phyloP scores from a whole-genome alignment of 2,329 filamentous ascomycete genomes.

The Cladosporium sp. region DNA sequence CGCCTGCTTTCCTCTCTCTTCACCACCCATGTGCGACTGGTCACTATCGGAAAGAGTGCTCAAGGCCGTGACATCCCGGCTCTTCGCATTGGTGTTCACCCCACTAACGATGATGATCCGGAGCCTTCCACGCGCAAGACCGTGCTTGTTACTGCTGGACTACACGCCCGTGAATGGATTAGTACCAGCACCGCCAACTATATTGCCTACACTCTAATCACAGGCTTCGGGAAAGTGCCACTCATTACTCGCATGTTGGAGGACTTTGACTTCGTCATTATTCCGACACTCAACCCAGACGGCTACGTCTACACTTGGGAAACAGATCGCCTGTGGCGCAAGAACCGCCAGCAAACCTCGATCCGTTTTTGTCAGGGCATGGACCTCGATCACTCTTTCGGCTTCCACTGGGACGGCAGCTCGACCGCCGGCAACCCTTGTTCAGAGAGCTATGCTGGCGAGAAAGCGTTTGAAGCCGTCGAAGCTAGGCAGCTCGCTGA shows the following conservation, averaged over 20 bases:
- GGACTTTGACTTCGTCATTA: constrained; percentile 82
- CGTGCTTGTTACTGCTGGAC: constrained; percentile 77
- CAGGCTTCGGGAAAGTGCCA: constrained; percentile 71
- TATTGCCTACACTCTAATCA: constrained; percentile 84
- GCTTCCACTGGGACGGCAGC: constrained; percentile 77
- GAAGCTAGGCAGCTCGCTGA: constrained; percentile 75
- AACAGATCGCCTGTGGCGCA: constrained; percentile 89
- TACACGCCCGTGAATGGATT: constrained; percentile 97
- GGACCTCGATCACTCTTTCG: constrained; percentile 85
- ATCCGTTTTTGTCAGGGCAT: constrained; percentile 83
- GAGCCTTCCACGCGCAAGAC: constrained; percentile 64
- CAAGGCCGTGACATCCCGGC: constrained; percentile 86
- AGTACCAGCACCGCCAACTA: constrained; percentile 89
- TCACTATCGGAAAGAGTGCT: constrained; percentile 79
- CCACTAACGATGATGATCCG: constrained; percentile 52
- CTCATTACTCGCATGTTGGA: constrained; percentile 75
- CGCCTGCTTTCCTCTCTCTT: constrained; percentile 87
- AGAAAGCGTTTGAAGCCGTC: constrained; percentile 76
- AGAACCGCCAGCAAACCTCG: constrained; percentile 82
- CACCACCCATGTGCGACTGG: constrained; percentile 71
- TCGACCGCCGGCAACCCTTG: constrained; percentile 73
- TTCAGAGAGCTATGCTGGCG: constrained; percentile 85
- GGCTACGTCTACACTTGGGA: constrained; percentile 95
- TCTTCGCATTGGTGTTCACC: constrained; percentile 70
- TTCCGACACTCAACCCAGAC: constrained; percentile 89